Conservation (phyloP, 1,284 basidiomycete genomes). For the Ceratobasidium sp. region DNA sequence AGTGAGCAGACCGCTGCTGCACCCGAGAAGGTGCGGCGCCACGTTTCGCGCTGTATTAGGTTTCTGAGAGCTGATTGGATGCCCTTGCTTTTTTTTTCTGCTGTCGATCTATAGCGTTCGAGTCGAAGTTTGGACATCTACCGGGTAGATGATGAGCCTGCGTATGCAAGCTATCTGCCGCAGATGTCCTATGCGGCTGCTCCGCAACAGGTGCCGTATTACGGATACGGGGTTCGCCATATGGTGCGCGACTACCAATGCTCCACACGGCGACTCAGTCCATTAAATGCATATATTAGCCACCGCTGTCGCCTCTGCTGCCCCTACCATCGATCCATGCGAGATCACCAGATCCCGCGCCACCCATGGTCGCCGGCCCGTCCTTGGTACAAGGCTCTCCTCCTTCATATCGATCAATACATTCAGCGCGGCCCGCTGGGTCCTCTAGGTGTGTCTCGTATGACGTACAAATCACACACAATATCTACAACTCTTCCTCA, state of each 20-base stretch:
- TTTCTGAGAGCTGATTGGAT: slow-evolving; percentile 13
- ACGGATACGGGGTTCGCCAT: slow-evolving; percentile 22
- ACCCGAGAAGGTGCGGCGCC: slow-evolving; percentile 43
- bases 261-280: slow-evolving; percentile 1
- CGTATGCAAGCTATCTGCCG: slow-evolving; percentile 24
- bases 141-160: slow-evolving; percentile 23
- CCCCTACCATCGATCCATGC: slow-evolving; percentile 50
- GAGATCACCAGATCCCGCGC: slow-evolving; percentile 42
- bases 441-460: slow-evolving; percentile 31
- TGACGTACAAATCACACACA: slow-evolving; percentile 36
- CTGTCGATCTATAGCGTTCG: slow-evolving; percentile 19
- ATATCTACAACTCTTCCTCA: slow-evolving; percentile 3
- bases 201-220: slow-evolving; percentile 16
- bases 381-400: not conserved
- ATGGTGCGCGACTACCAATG: slow-evolving; percentile 26
- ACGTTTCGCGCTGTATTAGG: slow-evolving; percentile 36
- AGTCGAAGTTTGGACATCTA: slow-evolving; percentile 36
- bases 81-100: slow-evolving; percentile 8
- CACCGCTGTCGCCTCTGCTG: slow-evolving; percentile 47
- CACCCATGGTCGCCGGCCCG: slow-evolving; percentile 46
- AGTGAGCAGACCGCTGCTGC: slow-evolving; percentile 16
- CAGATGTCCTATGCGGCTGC: not conserved
- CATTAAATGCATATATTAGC: not conserved
- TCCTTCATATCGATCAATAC: slow-evolving; percentile 25
- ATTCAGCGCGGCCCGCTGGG: slow-evolving; percentile 14